Percentiles rank a stretch among this genome's conserved stretches.
phyloP scores from a whole-genome alignment of 2,329 filamentous ascomycete species.

The Penicillium sp. region DNA sequence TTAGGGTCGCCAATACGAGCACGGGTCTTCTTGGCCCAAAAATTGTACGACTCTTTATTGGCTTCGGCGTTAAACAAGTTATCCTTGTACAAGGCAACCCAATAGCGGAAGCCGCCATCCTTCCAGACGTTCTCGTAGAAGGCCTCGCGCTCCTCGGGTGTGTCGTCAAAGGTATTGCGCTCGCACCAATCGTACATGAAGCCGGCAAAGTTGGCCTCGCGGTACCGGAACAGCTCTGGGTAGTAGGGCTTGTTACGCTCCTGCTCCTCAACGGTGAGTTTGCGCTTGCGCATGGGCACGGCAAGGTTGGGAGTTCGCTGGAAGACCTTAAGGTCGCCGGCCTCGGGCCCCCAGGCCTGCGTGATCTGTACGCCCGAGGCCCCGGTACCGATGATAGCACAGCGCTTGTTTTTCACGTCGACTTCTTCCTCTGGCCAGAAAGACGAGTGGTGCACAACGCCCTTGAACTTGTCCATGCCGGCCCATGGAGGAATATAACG shows the following conservation, averaged over 20 bases:
- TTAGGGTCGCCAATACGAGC: slow-evolving; percentile 52
- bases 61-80: slow-evolving; percentile 48
- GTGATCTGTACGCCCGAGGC: slow-evolving; percentile 58
- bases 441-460: slow-evolving; percentile 56
- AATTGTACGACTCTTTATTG: slow-evolving; percentile 57
- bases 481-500: slow-evolving; percentile 43
- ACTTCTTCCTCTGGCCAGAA: slow-evolving; percentile 53
- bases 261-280: slow-evolving; percentile 54
- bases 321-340: slow-evolving; percentile 59
- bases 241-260: slow-evolving; percentile 48
- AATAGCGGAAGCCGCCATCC: slow-evolving; percentile 57
- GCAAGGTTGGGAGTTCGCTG: slow-evolving; percentile 68
- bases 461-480: slow-evolving; percentile 48
- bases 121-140: slow-evolving; percentile 54
- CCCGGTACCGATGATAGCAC: slow-evolving; percentile 58
- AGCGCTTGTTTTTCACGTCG: slow-evolving; percentile 49
- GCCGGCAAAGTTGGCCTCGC: slow-evolving; percentile 58
- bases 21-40: slow-evolving; percentile 56
- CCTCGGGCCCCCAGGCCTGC: slow-evolving; percentile 59
- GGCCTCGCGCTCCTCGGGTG: slow-evolving; percentile 50
- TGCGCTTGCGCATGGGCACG: slow-evolving; percentile 59
- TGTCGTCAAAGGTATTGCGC: slow-evolving; percentile 58
- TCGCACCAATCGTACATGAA: slow-evolving; percentile 59
- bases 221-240: slow-evolving; percentile 53
- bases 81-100: slow-evolving; percentile 58